phyloP scores from a whole-genome alignment of 371 early-diverging fungal species.

The Apophysomyces trapeziformis region DNA sequence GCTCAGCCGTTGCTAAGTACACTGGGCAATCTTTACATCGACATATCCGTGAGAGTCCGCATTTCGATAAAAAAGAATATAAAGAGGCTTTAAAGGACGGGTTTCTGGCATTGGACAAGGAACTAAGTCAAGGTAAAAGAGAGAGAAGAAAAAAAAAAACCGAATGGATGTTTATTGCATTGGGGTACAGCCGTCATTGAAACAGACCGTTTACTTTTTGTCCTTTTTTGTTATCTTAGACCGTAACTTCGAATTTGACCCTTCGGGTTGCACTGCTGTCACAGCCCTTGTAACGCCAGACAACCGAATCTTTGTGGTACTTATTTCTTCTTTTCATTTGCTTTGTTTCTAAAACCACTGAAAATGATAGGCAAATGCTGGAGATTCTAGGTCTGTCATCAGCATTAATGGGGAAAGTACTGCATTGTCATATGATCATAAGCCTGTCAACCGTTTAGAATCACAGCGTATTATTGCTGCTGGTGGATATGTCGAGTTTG shows the following conservation, averaged over 20 bases:
- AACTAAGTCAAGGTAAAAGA: constrained; percentile 71
- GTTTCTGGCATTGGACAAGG: constrained; percentile 81
- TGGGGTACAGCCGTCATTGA: too few relatives aligned
- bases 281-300: constrained; percentile 47
- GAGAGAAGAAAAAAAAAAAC: too few relatives aligned
- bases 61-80: constrained; percentile 73
- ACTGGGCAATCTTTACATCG: constrained; percentile 82
- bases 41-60: constrained; percentile 64
- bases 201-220: too few relatives aligned
- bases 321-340: neutral
- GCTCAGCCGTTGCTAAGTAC: constrained; percentile 85
- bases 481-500: constrained; percentile 97
- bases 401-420: constrained; percentile 75
- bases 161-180: too few relatives aligned
- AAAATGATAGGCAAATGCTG: constrained; percentile 81
- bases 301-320: constrained; percentile 42
- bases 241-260: constrained; percentile 70
- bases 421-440: constrained; percentile 91
- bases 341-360: neutral
- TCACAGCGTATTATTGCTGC: constrained; percentile 82
- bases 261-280: constrained; percentile 97
- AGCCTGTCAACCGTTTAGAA: constrained; percentile 86
- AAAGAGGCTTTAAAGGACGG: constrained; percentile 79
- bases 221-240: constrained; percentile 43
- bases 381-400: constrained; percentile 93